Evolutionary conservation across 177 flowering plant genomes (phyloP).

Genomic region (Vitis hybrid): DNA sequence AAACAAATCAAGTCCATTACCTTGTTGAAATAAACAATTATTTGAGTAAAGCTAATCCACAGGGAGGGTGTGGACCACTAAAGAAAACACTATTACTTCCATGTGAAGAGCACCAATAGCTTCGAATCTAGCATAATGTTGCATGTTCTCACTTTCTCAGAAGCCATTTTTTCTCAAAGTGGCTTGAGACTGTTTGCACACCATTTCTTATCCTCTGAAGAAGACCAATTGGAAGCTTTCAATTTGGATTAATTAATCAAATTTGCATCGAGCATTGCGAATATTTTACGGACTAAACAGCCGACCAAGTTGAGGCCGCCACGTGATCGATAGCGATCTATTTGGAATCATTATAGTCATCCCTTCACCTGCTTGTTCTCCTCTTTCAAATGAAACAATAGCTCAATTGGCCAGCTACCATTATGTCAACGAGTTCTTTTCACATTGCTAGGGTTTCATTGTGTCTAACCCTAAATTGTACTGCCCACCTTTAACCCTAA

Average conservation of each 20-base stretch:
- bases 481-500: background rate
- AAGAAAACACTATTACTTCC: slow-evolving; percentile 12
- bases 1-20: slow-evolving; percentile 25
- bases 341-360: slow-evolving; percentile 23
- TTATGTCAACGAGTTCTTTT: slow-evolving; percentile 17
- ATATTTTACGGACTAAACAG: slow-evolving; percentile 20
- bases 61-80: slow-evolving; percentile 28
- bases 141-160: slow-evolving; percentile 29
- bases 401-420: background rate
- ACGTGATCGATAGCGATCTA: slow-evolving; percentile 34
- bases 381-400: slow-evolving; percentile 1
- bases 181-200: slow-evolving; percentile 29
- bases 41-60: slow-evolving; percentile 22
- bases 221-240: slow-evolving; percentile 15
- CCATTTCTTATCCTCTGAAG: slow-evolving; percentile 15
- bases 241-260: slow-evolving; percentile 20
- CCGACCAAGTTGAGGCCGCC: slow-evolving; percentile 38
- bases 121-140: slow-evolving; percentile 26
- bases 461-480: background rate
- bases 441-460: background rate
- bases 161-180: slow-evolving; percentile 24
- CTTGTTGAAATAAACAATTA: slow-evolving; percentile 16
- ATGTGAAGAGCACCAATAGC: slow-evolving; percentile 34
- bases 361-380: slow-evolving; percentile 17
- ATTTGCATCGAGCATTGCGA: slow-evolving; percentile 17